Evolutionary conservation across 495 filamentous ascomycete genomes (phyloP).

Genomic region (Aspergillus affinis): DNA sequence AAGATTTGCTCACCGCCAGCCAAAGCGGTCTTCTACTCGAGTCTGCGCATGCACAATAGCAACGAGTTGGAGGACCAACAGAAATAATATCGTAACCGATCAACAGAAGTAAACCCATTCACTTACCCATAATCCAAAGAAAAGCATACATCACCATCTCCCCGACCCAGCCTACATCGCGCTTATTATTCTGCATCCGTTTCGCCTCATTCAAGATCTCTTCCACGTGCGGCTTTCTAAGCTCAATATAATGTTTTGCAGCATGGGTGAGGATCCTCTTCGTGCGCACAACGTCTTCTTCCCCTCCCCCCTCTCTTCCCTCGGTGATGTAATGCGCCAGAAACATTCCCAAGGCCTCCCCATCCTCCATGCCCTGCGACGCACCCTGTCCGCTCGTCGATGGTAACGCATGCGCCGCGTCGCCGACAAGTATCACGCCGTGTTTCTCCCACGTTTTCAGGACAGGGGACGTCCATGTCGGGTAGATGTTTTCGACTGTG

Average conservation of each 20-base stretch:
- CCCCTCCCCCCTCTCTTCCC: too few species aligned
- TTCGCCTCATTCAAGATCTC: constrained; percentile 30
- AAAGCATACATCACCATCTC: constrained; percentile 38
- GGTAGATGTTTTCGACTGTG: constrained; percentile 49
- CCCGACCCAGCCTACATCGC: constrained; percentile 28
- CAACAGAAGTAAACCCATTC: background rate
- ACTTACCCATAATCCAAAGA: constrained; percentile 35
- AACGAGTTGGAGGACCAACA: too few species aligned
- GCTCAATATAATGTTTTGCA: constrained; percentile 26
- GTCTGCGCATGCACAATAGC: too few species aligned
- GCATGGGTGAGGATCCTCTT: constrained; percentile 26
- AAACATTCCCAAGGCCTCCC: constrained; percentile 35
- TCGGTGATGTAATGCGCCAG: constrained; percentile 27
- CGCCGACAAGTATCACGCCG: constrained; percentile 39
- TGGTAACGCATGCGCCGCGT: constrained; percentile 52
- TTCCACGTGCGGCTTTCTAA: constrained; percentile 33
- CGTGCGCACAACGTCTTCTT: background rate
- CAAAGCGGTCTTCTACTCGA: too few species aligned
- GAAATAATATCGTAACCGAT: too few species aligned
- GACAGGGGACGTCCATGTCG: constrained; percentile 50
- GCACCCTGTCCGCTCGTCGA: constrained; percentile 48
- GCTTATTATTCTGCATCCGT: constrained; percentile 31
- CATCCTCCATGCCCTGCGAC: constrained; percentile 50
- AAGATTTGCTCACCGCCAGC: too few species aligned
- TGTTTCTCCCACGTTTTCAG: constrained; percentile 49